Conservation (phyloP, 345 rosid species). For the Boechera divaricarpa region DNA sequence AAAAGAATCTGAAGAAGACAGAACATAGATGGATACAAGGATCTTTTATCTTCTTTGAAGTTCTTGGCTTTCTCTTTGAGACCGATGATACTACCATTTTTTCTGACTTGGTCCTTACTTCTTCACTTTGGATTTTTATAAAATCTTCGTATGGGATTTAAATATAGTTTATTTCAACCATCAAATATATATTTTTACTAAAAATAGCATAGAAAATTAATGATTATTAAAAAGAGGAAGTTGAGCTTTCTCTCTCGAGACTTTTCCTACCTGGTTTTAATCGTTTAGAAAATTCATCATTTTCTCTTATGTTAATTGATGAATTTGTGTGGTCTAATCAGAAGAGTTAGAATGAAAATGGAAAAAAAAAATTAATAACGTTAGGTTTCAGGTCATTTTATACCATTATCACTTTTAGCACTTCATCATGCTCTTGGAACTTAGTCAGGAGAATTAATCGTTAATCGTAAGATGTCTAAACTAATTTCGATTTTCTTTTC, state of each 20-base stretch:
- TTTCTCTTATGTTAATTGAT: no score
- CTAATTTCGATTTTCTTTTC: not conserved
- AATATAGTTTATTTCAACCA: not conserved
- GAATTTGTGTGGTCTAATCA: no score
- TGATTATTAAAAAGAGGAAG: not conserved
- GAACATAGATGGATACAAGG: slow-evolving; percentile 19
- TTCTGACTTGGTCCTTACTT: slow-evolving; percentile 3
- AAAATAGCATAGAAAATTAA: not conserved
- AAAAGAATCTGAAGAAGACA: slow-evolving; percentile 21
- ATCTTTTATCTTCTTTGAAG: slow-evolving; percentile 31
- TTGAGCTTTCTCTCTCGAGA: no score
- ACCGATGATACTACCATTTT: slow-evolving; percentile 14
- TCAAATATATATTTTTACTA: not conserved
- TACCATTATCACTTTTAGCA: not conserved
- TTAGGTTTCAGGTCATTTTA: not conserved
- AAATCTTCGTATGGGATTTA: not conserved
- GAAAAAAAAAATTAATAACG: no score
- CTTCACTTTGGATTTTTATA: slow-evolving; percentile 4
- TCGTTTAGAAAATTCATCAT: no score
- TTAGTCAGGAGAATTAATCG: not conserved
- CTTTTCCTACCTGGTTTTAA: no score
- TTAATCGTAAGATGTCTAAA: not conserved
- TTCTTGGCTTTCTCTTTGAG: slow-evolving; percentile 26
- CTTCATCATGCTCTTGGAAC: not conserved
- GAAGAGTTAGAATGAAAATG: no score